These are phyloP conservation scores for Metschnikowia noctiluminum DNA, from an alignment of 805 yeast genomes.

Conservation along the genomic window DNA sequence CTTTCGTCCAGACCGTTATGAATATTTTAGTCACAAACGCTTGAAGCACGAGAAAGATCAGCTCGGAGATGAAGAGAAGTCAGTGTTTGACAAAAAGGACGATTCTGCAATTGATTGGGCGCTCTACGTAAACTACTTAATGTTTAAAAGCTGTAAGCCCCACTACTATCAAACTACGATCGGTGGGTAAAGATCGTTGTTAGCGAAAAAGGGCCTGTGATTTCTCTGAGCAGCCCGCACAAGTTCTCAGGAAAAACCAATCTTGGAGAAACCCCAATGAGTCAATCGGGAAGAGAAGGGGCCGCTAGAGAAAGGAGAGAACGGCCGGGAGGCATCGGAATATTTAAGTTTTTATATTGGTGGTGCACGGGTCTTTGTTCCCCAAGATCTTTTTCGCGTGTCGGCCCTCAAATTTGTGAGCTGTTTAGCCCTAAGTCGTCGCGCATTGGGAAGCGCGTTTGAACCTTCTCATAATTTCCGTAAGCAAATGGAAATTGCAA, in stretches of 20 bases:
- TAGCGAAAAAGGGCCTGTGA: constrained; percentile 21
- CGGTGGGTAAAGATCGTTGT: constrained; percentile 20
- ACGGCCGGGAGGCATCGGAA: not conserved
- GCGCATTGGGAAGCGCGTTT: not conserved
- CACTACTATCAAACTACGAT: constrained; percentile 24
- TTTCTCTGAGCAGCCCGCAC: constrained; percentile 16
- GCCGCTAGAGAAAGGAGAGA: constrained; percentile 9
- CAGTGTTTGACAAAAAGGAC: too few species aligned
- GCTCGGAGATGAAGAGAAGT: too few species aligned
- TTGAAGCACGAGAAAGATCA: too few species aligned
- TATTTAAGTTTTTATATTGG: not conserved
- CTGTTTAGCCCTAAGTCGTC: not conserved
- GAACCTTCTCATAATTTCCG: not conserved
- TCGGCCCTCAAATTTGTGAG: too few species aligned
- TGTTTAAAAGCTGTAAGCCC: constrained; percentile 17
- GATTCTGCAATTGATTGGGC: too few species aligned
- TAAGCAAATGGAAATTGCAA: too few species aligned
- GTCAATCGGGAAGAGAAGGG: constrained; percentile 15
- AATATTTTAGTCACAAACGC: too few species aligned
- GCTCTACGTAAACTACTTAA: too few species aligned
- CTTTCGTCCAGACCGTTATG: too few species aligned
- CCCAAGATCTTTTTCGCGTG: not conserved
- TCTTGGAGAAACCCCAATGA: constrained; percentile 20
- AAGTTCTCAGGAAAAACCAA: constrained; percentile 12
- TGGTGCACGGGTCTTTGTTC: constrained; percentile 14